Evolutionary conservation across 2,329 filamentous ascomycete species (phyloP).

Genomic region (Phaeosphaeria sp.): DNA sequence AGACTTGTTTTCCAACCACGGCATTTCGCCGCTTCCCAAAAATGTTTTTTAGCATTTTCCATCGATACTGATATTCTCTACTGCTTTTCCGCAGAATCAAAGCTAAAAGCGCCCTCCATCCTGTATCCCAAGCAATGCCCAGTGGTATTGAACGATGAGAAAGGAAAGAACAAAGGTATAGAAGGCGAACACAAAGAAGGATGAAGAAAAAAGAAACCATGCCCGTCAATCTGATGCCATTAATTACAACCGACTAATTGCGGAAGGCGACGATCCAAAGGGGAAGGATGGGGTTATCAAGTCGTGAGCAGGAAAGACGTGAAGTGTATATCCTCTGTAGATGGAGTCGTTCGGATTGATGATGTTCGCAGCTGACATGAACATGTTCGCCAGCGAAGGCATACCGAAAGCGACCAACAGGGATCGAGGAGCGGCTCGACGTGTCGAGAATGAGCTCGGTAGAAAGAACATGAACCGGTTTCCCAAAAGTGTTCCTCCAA

Average conservation of each 20-base stretch:
- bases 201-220: constrained; percentile 28
- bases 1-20: constrained; percentile 14
- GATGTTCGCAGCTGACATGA: not conserved
- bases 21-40: constrained; percentile 29
- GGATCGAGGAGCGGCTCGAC: not conserved
- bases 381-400: not conserved
- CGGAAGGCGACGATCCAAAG: constrained; percentile 33
- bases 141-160: constrained; percentile 31
- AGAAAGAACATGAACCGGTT: constrained; percentile 10
- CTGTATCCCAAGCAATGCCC: constrained; percentile 28
- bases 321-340: constrained; percentile 20
- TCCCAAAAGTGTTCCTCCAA: constrained; percentile 28
- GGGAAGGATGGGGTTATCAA: constrained; percentile 15
- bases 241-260: constrained; percentile 46
- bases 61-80: constrained; percentile 24
- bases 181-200: not conserved
- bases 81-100: constrained; percentile 31
- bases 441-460: not conserved
- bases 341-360: constrained; percentile 4
- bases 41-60: constrained; percentile 35
- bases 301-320: constrained; percentile 30
- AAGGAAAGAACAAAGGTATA: constrained; percentile 21
- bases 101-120: constrained; percentile 21
- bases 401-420: not conserved
- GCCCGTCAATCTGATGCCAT: constrained; percentile 45